Evolutionary conservation across 768 basidiomycete genomes (phyloP), one percentile per base, ranked within the genome.

Genomic region (Amanita inopinata): DNA sequence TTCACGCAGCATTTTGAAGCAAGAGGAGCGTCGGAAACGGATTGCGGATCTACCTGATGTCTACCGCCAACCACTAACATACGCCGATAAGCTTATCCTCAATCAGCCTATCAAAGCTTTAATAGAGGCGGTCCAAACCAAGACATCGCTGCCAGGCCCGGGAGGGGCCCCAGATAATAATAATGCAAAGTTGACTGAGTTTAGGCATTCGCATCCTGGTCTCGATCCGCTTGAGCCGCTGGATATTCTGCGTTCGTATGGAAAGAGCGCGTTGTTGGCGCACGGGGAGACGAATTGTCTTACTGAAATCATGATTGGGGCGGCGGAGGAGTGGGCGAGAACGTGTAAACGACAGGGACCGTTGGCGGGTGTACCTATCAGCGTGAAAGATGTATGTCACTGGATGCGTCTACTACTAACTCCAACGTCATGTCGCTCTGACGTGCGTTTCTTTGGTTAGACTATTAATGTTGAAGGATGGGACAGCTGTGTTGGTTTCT

Each of bases 401-500:
- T 33, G 40, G 53, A 28, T 45, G 33, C 34, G 45, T 46, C 31
- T 40, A 48, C 24, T 32, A 43, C 24, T 34, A n/a, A 9, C n/a
- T n/a, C 20, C 4, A 40, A 5, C 15, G 12, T 8, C 6, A 24
- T n/a, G n/a, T n/a, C n/a, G n/a, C n/a, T n/a, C n/a, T n/a, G n/a
- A n/a, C n/a, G n/a, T n/a, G 36, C 22, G 51, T 54, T 31, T 43
- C 50, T 31, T 49, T 43, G 6, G 33, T 41, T 40, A 71, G 70
- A 73, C 66, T 9, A 60, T 79, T 39, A 64, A 67, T 20, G 63
- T 83, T 34, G 56, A 63, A 40, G 78, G 76, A 2, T 74, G 66
- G 53, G 79, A 80, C 43, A 61, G 72, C 19, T 75, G 68, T 22
- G 65, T 80, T 31, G 81, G 80, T 2, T 80, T 78, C 49, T 73